Evolutionary conservation across 1,139 yeast species (phyloP).

Genomic region (Debaryomyces psychrophilus): DNA sequence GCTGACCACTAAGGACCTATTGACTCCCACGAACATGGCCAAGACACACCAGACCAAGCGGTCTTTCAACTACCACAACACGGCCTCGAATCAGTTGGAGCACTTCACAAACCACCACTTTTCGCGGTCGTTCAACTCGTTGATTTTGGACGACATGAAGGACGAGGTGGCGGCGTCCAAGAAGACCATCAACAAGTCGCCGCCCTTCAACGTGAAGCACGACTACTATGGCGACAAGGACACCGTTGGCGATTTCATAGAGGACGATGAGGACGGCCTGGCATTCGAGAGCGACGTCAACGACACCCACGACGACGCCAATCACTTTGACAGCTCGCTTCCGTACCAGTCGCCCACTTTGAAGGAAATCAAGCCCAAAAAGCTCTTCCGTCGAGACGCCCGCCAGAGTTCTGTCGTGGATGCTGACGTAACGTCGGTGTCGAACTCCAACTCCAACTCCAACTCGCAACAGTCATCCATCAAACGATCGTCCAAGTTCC

Average conservation of each 20-base stretch:
- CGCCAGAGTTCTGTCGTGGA: slow-evolving; percentile 8
- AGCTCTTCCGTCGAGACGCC: slow-evolving; percentile 13
- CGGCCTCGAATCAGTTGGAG: slow-evolving; percentile 27
- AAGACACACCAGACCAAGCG: slow-evolving; percentile 3
- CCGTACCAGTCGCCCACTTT: slow-evolving; percentile 19
- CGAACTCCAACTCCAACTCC: background rate
- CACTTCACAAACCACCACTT: slow-evolving; percentile 46
- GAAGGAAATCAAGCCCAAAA: slow-evolving; percentile 7
- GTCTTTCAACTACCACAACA: background rate
- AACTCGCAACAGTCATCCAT: slow-evolving; percentile 29
- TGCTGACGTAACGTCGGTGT: background rate
- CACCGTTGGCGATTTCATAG: slow-evolving; percentile 27
- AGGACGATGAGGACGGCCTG: slow-evolving; percentile 14
- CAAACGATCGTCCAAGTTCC: slow-evolving; percentile 49
- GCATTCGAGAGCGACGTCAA: slow-evolving; percentile 16
- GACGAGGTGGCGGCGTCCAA: slow-evolving; percentile 22
- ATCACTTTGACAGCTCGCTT: slow-evolving; percentile 20
- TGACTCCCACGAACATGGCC: slow-evolving; percentile 7
- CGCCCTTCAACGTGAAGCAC: slow-evolving; percentile 47
- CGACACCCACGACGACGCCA: slow-evolving; percentile 21
- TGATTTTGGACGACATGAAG: slow-evolving; percentile 45
- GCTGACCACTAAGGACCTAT: background rate
- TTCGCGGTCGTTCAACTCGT: slow-evolving; percentile 49
- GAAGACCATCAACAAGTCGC: slow-evolving; percentile 40
- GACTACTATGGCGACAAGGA: slow-evolving; percentile 28